Conservation (phyloP, 2,329 filamentous ascomycete species). For the Aspergillus sp. region DNA sequence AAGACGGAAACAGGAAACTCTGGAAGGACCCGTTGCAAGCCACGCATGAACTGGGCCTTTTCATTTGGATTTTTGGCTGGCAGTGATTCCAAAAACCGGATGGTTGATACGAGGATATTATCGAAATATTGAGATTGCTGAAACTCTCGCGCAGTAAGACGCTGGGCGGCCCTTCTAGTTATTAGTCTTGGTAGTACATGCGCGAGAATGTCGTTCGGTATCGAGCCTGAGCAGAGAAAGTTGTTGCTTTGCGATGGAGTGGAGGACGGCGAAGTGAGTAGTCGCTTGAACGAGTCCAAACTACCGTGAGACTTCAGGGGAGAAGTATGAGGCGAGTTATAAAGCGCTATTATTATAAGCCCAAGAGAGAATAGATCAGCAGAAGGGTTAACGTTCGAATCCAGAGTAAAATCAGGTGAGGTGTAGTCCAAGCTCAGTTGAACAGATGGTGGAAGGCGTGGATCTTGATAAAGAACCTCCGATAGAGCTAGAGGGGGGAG, state of each 20-base stretch:
- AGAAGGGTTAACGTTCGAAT: slow-evolving; percentile 78
- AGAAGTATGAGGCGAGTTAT: slow-evolving; percentile 90
- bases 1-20: slow-evolving; percentile 93
- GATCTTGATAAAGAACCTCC: slow-evolving; percentile 81
- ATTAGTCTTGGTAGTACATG: slow-evolving; percentile 83
- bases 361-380: slow-evolving; percentile 95
- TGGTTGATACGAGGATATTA: slow-evolving; percentile 93
- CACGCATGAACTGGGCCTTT: slow-evolving; percentile 88
- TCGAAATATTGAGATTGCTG: slow-evolving; percentile 96
- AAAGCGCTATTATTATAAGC: slow-evolving; percentile 81
- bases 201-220: slow-evolving; percentile 75
- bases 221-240: slow-evolving; percentile 74
- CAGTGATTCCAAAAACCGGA: slow-evolving; percentile 87
- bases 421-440: slow-evolving; percentile 92
- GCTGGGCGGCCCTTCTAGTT: slow-evolving; percentile 80
- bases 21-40: slow-evolving; percentile 79
- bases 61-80: slow-evolving; percentile 90
- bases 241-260: slow-evolving; percentile 79
- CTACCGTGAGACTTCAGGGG: slow-evolving; percentile 82
- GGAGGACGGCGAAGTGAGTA: slow-evolving; percentile 75
- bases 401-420: slow-evolving; percentile 90
- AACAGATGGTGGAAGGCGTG: slow-evolving; percentile 75
- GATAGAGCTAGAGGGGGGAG: slow-evolving; percentile 78
- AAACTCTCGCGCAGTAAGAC: slow-evolving; percentile 85
- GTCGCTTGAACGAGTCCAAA: slow-evolving; percentile 77